Conservation (phyloP, 148 eudicot species). For the Spergularia bocconei region DNA sequence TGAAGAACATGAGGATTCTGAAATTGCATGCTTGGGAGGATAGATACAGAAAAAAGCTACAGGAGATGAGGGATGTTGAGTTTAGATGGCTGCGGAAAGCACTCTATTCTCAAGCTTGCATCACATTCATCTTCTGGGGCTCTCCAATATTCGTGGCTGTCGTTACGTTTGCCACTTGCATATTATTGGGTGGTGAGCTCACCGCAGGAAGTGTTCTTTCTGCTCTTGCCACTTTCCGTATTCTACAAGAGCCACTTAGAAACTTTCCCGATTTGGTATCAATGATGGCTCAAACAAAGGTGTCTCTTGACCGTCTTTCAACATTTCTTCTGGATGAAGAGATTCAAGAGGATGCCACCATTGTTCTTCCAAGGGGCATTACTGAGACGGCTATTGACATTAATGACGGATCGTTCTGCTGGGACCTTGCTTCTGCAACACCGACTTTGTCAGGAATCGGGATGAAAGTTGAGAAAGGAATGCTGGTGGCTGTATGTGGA, state of each 20-base stretch:
- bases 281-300: slow-evolving; percentile 92
- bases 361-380: slow-evolving; percentile 45
- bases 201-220: slow-evolving; percentile 87
- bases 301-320: slow-evolving; percentile 82
- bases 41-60: slow-evolving; percentile 55
- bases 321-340: slow-evolving; percentile 72
- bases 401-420: slow-evolving; percentile 64
- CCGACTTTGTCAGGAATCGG: slow-evolving; percentile 66
- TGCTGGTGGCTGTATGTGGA: slow-evolving; percentile 93
- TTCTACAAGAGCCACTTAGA: slow-evolving; percentile 84
- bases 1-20: slow-evolving; percentile 84
- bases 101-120: slow-evolving; percentile 78
- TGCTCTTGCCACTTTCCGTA: slow-evolving; percentile 86
- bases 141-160: slow-evolving; percentile 93
- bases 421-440: slow-evolving; percentile 58
- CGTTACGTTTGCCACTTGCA: slow-evolving; percentile 73
- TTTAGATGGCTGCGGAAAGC: slow-evolving; percentile 80
- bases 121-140: slow-evolving; percentile 84
- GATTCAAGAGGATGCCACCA: slow-evolving; percentile 68
- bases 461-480: slow-evolving; percentile 66
- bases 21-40: slow-evolving; percentile 98
- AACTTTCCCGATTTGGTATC: slow-evolving; percentile 85
- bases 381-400: slow-evolving; percentile 71
- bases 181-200: slow-evolving; percentile 67
- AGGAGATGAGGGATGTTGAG: slow-evolving; percentile 76